Base-by-base conservation (phyloP, 2,329 filamentous ascomycete genomes). In the Xylaria multiplex region DNA sequence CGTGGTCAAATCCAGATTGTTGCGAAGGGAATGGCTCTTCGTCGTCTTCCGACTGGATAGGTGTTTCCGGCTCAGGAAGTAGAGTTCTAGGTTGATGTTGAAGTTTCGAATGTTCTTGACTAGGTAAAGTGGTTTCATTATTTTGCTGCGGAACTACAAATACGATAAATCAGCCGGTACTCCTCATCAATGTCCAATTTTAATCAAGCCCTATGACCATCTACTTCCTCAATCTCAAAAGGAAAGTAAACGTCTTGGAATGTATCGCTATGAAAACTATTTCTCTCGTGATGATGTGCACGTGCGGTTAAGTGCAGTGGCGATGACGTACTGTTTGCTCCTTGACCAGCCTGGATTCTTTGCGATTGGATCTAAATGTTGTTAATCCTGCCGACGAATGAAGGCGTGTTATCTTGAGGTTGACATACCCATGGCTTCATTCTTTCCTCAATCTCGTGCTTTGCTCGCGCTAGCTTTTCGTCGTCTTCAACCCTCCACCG, bases 401-500 rank as follows among this genome's bases (percentile, higher is more conserved):
- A 59, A 14, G 11, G 22, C 35, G n/a, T 13, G 24, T 30, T 8
- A 32, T 37, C 19, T 22, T 43, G 14, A 42, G 24, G 13, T 48
- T 46, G 19, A 68, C 78, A 64, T 76, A 82, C 80, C 75, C 79
- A 81, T 57, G 78, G 75, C 48, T 78, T 77, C 64, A 81, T 80
- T 56, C 81, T 77, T 72, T 86, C 84, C 22, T 80, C 79, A 32
- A 82, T 79, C 40, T 85, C 83, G 52, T 79, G 76, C 35, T 79
- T 77, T 8, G 81, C 79, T 30, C 83, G 77, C 19, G 79, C 78
- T 6, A 79, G 73, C 42, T 80, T 81, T 45, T 88, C 85, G 54
- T 86, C 84, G 19, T 84, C 82, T 71, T 91, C 89, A 24, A 87
- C 81, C 6, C 81, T 76, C 90, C 90, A 92, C 22, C 88, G 83